Evolutionary conservation across 768 basidiomycete genomes (phyloP), one percentile per base, ranked within the genome.

Genomic region (Russula virescens): DNA sequence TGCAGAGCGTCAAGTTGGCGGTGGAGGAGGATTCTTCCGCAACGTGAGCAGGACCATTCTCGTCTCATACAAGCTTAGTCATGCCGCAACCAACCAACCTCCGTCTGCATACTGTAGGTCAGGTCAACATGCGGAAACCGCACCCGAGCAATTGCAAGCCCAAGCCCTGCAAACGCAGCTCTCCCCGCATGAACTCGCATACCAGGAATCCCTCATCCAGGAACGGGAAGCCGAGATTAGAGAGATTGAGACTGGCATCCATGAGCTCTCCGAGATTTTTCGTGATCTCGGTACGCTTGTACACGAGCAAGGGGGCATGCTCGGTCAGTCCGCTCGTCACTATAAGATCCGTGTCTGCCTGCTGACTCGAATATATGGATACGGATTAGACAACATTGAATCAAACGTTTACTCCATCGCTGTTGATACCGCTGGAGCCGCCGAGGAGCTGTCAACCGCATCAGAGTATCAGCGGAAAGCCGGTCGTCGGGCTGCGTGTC

Each of bases 211-310:
- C 11, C 77, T 98, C 42, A 94, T 97, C 57, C 87, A 89, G 55
- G 97, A 99, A 71, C 88, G 97, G 19, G 96, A 99, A 73, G 80
- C 80, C 0, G 97, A 98, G 70, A 98, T 98, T 58, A 84, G 90
- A 55, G 94, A 98, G 71, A 99, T 99, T 55, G 97, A 99, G 74
- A 87, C 85, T 8, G 96, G 97, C 8, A 98, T 99, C 59, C 93
- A 96, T 70, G 96, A 99, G 73, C 75, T 99, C 50, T 84, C 91
- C 28, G 93, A 98, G 74, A 98, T 99, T 71, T 98, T 99, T 80
- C 84, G 91, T 54, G 95, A 98, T 75, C 77, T 99, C 50, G 96
- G 95, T 48, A 95, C 94, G 18, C 80, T 99, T 50, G 95, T 99
- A 1, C 84, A 86, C 62, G 92, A 98, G 72, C 97, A 99, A 73